A percentile compares a stretch with the other conserved stretches of the same genome.
phyloP scores from a whole-genome alignment of 2,329 filamentous ascomycete species.

The Didymella pomorum region DNA sequence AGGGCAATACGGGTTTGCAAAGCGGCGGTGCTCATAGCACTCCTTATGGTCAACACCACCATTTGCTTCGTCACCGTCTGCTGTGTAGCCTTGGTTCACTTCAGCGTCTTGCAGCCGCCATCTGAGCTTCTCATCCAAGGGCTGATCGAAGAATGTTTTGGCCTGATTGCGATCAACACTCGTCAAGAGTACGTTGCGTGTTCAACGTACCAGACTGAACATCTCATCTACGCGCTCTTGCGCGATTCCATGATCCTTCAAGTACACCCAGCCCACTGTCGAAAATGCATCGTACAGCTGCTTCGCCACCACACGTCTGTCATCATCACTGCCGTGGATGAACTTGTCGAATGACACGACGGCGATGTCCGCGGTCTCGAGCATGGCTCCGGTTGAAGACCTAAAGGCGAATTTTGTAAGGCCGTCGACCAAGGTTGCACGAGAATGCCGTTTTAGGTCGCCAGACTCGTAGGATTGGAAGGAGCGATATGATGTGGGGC shows the following conservation, averaged over 20 bases:
- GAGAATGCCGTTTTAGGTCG: neutral
- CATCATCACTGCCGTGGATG: conserved; percentile 31
- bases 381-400: conserved; percentile 2
- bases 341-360: conserved; percentile 39
- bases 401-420: neutral
- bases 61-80: conserved; percentile 48
- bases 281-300: conserved; percentile 52
- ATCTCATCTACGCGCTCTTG: conserved; percentile 43
- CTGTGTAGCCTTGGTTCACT: conserved; percentile 52
- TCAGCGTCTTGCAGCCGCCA: conserved; percentile 50
- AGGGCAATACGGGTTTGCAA: conserved; percentile 33
- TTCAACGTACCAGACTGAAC: conserved; percentile 35
- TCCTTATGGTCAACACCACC: conserved; percentile 42
- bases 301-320: conserved; percentile 33
- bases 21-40: conserved; percentile 35
- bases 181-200: neutral
- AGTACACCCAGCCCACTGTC: conserved; percentile 54
- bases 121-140: conserved; percentile 41
- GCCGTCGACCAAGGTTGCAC: neutral
- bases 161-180: conserved; percentile 21
- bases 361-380: conserved; percentile 31
- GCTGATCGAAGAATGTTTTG: conserved; percentile 49
- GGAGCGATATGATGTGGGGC: neutral
- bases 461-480: neutral
- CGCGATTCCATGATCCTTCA: conserved; percentile 52